These are phyloP conservation scores for Clonostachys byssicola DNA, from an alignment of 2,329 filamentous ascomycete genomes.

Conservation along the genomic window DNA sequence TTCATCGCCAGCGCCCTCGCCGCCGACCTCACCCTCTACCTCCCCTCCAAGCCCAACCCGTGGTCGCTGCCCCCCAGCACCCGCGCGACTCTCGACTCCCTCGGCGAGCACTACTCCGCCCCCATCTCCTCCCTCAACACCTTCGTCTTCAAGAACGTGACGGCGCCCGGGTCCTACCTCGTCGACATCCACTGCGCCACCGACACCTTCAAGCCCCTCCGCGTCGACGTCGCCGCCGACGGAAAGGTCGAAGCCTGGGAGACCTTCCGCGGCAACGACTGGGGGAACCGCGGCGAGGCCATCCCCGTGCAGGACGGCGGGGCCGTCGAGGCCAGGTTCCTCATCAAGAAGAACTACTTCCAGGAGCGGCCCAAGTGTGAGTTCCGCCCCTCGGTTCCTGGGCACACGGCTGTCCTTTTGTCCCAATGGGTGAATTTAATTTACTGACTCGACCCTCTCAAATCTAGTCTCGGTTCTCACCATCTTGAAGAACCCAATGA, in stretches of 20 bases:
- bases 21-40: slow-evolving; percentile 35
- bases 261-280: slow-evolving; percentile 85
- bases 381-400: slow-evolving; percentile 23
- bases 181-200: slow-evolving; percentile 74
- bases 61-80: slow-evolving; percentile 58
- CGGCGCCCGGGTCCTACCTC: slow-evolving; percentile 66
- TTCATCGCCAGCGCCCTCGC: slow-evolving; percentile 23
- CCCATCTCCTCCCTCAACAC: slow-evolving; percentile 65
- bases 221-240: slow-evolving; percentile 63
- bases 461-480: slow-evolving; percentile 68
- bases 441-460: no score
- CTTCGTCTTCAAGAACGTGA: slow-evolving; percentile 73
- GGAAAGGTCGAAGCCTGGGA: slow-evolving; percentile 65
- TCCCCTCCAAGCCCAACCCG: slow-evolving; percentile 45
- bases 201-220: slow-evolving; percentile 71
- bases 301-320: slow-evolving; percentile 33
- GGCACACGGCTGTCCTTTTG: neutral
- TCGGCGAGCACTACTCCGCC: slow-evolving; percentile 37
- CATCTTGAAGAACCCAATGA: slow-evolving; percentile 94
- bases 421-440: neutral
- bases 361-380: slow-evolving; percentile 71
- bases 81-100: slow-evolving; percentile 54
- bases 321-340: slow-evolving; percentile 56
- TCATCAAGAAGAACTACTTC: slow-evolving; percentile 71
- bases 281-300: slow-evolving; percentile 76